Percentiles rank a stretch among this genome's conserved stretches.
Evolutionary conservation across 805 yeast genomes (phyloP).

Genomic region (Barnettozyma vustinii): DNA sequence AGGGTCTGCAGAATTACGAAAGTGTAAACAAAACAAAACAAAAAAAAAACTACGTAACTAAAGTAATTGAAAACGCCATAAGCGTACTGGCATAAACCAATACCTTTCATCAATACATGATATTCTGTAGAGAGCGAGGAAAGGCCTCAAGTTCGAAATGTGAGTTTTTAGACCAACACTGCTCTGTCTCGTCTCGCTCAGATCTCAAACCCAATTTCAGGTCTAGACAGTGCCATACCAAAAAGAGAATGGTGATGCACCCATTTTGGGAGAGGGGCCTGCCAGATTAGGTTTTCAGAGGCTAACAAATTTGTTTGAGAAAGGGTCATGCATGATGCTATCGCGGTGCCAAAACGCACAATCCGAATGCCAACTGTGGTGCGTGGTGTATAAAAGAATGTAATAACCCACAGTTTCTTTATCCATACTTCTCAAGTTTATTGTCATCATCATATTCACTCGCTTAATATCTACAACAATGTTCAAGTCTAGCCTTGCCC

Average conservation of each 20-base stretch:
- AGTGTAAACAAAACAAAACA: too few species aligned
- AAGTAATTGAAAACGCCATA: too few species aligned
- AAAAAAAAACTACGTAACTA: too few species aligned
- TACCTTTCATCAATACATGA: too few species aligned
- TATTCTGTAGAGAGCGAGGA: too few species aligned
- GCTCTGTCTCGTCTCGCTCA: too few species aligned
- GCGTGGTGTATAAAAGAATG: neutral
- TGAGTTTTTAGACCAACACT: neutral
- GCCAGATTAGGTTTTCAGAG: neutral
- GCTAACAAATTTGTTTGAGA: neutral
- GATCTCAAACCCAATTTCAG: neutral
- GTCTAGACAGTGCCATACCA: neutral
- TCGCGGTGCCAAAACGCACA: neutral
- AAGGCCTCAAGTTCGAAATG: neutral
- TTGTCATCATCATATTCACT: neutral
- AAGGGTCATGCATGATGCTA: neutral
- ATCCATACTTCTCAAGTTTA: too few species aligned
- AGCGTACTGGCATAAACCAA: too few species aligned
- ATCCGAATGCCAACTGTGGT: neutral
- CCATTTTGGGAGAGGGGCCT: neutral
- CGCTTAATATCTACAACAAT: neutral
- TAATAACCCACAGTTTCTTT: neutral
- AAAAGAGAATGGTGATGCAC: neutral
- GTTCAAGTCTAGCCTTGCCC: conserved; percentile 13
- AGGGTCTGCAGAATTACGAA: too few species aligned